Evolutionary conservation across 148 eudicot species (phyloP).

Genomic region (Cornus controversa): DNA sequence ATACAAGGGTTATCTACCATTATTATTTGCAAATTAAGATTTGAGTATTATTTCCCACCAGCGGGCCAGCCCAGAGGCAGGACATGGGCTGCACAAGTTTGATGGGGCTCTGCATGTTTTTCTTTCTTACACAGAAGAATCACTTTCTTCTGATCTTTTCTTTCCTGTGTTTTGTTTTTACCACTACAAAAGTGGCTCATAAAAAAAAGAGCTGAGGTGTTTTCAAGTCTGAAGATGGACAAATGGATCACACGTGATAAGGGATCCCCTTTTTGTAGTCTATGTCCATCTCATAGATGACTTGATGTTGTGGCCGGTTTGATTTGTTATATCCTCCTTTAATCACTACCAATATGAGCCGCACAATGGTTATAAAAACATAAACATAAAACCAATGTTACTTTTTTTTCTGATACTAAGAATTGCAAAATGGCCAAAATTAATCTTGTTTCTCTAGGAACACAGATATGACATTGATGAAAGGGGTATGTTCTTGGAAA

Average conservation of each 20-base stretch:
- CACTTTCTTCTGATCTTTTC: conserved; percentile 7
- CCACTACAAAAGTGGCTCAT: not conserved
- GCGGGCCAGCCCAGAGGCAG: too few species aligned
- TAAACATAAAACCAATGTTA: not conserved
- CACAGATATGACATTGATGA: conserved; percentile 5
- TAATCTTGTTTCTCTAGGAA: not conserved
- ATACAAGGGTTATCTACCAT: too few species aligned
- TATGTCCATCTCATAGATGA: not conserved
- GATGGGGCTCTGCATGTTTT: not conserved
- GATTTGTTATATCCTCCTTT: not conserved
- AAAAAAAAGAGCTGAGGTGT: not conserved
- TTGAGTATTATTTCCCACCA: too few species aligned
- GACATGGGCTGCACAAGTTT: not conserved
- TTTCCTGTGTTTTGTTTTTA: not conserved
- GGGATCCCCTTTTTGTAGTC: not conserved
- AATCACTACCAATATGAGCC: not conserved
- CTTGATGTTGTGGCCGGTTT: too few species aligned
- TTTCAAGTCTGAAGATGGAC: conserved; percentile 15
- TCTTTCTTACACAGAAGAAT: conserved; percentile 2
- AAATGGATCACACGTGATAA: not conserved
- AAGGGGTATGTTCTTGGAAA: conserved; percentile 7
- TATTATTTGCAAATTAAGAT: too few species aligned
- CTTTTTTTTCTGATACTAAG: not conserved
- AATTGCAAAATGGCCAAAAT: not conserved
- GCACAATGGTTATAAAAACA: too few species aligned